Percentiles rank a stretch among this genome's conserved stretches.
Evolutionary conservation across 331 rosid genomes (phyloP).

Genomic region (Acacia concinna): DNA sequence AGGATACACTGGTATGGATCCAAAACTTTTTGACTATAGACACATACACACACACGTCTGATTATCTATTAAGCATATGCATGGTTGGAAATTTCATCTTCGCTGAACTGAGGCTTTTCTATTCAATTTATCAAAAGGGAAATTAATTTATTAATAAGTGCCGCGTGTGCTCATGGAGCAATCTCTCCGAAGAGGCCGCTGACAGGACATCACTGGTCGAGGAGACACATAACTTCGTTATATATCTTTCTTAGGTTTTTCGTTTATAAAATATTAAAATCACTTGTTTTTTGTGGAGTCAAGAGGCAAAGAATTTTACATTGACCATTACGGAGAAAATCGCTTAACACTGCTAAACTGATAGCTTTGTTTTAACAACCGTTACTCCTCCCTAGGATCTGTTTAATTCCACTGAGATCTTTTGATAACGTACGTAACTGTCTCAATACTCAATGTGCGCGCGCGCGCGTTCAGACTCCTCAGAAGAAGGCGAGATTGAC

Average conservation of each 20-base stretch:
- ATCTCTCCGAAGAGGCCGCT: background rate
- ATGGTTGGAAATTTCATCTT: background rate
- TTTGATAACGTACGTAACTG: background rate
- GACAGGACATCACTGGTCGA: too few species aligned
- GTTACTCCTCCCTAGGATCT: background rate
- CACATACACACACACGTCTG: background rate
- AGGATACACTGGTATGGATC: background rate
- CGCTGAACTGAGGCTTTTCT: background rate
- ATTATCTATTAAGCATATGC: background rate
- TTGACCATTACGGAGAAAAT: constrained; percentile 2
- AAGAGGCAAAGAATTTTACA: constrained; percentile 12
- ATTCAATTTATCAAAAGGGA: background rate
- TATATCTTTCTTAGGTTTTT: background rate
- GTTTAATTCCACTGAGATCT: background rate
- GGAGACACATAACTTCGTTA: constrained; percentile 16
- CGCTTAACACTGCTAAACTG: background rate
- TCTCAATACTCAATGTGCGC: background rate
- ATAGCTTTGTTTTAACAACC: background rate
- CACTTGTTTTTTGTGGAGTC: background rate
- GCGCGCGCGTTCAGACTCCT: background rate
- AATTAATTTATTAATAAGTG: background rate
- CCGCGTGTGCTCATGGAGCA: background rate
- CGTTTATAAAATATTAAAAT: background rate
- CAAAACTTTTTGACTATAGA: background rate
- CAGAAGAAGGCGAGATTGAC: background rate